These are phyloP conservation scores for Yamadazyma ubonensis DNA, from an alignment of 805 yeast genomes.

Conservation along the genomic window DNA sequence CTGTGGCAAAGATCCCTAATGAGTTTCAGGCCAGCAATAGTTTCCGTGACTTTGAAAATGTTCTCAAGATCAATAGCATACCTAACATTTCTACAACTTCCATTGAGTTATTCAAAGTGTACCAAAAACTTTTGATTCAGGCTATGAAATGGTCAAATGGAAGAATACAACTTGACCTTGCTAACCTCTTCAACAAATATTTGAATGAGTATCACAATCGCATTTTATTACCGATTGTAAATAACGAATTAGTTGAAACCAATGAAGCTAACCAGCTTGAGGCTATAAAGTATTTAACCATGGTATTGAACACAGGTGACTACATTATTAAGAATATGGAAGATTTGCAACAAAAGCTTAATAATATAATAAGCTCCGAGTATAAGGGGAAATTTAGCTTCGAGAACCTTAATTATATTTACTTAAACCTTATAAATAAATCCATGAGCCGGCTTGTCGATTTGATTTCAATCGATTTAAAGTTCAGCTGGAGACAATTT, in stretches of 20 bases:
- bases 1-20: slow-evolving; percentile 52
- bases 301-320: slow-evolving; percentile 84
- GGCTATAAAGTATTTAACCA: slow-evolving; percentile 62
- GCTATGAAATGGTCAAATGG: slow-evolving; percentile 43
- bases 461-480: slow-evolving; percentile 60
- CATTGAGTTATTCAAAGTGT: slow-evolving; percentile 79
- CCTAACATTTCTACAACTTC: slow-evolving; percentile 80
- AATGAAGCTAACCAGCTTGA: slow-evolving; percentile 48
- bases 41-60: slow-evolving; percentile 31
- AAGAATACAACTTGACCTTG: slow-evolving; percentile 49
- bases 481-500: slow-evolving; percentile 82
- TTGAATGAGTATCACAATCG: slow-evolving; percentile 45
- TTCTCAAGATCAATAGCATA: slow-evolving; percentile 45
- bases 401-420: slow-evolving; percentile 54
- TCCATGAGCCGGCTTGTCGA: slow-evolving; percentile 55
- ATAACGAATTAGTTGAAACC: slow-evolving; percentile 26
- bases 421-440: slow-evolving; percentile 55
- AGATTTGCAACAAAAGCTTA: slow-evolving; percentile 68
- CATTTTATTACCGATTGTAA: slow-evolving; percentile 32
- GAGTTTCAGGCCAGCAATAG: slow-evolving; percentile 24
- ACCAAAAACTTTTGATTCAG: slow-evolving; percentile 71
- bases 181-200: slow-evolving; percentile 64
- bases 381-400: slow-evolving; percentile 47
- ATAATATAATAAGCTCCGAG: slow-evolving; percentile 35
- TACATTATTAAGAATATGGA: slow-evolving; percentile 76